A percentile compares a stretch with the other conserved stretches of the same genome.
Evolutionary conservation across 306 rosid species (phyloP).

Genomic region (Begonia masoniana): DNA sequence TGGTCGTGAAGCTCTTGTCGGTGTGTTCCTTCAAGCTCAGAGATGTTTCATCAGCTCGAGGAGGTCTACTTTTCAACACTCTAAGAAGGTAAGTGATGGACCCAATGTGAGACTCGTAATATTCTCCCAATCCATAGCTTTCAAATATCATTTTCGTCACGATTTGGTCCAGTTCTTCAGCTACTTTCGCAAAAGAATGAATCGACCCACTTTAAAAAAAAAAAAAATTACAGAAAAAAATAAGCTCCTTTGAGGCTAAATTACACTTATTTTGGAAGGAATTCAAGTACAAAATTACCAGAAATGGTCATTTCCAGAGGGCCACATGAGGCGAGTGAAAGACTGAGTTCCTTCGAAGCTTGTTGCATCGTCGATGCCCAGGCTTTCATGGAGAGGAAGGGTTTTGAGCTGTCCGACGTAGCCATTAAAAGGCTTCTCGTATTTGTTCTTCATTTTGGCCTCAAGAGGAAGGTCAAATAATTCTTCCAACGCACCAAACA

Average conservation of each 20-base stretch:
- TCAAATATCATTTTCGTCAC: slow-evolving; percentile 70
- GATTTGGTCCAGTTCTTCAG: slow-evolving; percentile 37
- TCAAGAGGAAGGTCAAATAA: slow-evolving; percentile 28
- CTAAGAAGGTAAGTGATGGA: slow-evolving; percentile 52
- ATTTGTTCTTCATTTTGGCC: slow-evolving; percentile 28
- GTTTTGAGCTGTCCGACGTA: slow-evolving; percentile 30
- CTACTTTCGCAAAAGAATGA: slow-evolving; percentile 36
- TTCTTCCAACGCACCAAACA: slow-evolving; percentile 15
- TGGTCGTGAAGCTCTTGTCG: slow-evolving; percentile 78
- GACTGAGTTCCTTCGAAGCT: slow-evolving; percentile 11
- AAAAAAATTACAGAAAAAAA: background rate
- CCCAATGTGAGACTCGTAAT: slow-evolving; percentile 19
- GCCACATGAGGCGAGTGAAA: slow-evolving; percentile 33
- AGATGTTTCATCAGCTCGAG: slow-evolving; percentile 20
- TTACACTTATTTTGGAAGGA: too few relatives aligned
- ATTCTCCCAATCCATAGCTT: slow-evolving; percentile 35
- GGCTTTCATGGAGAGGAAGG: slow-evolving; percentile 38
- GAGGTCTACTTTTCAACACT: slow-evolving; percentile 32
- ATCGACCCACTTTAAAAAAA: slow-evolving; percentile 27
- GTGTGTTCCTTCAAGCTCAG: slow-evolving; percentile 55
- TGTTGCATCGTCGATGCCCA: slow-evolving; percentile 36
- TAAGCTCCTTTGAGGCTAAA: too few relatives aligned
- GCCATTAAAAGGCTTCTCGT: slow-evolving; percentile 35
- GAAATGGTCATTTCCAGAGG: slow-evolving; percentile 25
- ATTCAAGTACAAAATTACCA: slow-evolving; percentile 10